Conservation (phyloP, 169 alveolate species). For the Besnoitia besnoiti region DNA sequence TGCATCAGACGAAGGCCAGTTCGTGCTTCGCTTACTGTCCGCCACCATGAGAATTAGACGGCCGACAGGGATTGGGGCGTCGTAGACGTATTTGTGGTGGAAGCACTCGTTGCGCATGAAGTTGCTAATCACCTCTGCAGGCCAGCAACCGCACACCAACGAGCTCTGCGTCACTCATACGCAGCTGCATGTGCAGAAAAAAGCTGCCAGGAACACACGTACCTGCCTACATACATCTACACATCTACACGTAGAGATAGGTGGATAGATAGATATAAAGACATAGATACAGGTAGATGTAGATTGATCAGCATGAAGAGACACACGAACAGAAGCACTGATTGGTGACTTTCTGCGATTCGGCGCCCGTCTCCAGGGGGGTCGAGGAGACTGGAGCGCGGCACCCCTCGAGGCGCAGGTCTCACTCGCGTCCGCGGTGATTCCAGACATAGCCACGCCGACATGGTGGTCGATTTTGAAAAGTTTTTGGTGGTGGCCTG, state of each 20-base stretch:
- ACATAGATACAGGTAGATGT: background rate
- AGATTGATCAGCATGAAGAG: background rate
- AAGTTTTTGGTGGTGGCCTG: constrained; percentile 94
- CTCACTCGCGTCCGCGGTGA: constrained; percentile 97
- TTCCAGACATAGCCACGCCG: constrained; percentile 97
- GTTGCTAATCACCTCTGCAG: constrained; percentile 79
- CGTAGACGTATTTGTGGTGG: constrained; percentile 93
- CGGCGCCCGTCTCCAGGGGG: background rate
- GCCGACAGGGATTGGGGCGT: constrained; percentile 90
- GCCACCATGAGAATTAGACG: constrained; percentile 92
- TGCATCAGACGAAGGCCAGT: no score
- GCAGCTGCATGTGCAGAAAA: background rate
- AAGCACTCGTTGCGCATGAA: constrained; percentile 94
- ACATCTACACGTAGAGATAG: background rate
- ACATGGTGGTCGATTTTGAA: constrained; percentile 95
- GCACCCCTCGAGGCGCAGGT: background rate
- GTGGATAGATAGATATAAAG: background rate
- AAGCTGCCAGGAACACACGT: background rate
- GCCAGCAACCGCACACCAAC: background rate
- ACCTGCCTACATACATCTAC: background rate
- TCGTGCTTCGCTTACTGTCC: constrained; percentile 87
- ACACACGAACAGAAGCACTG: background rate
- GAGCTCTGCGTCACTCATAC: background rate
- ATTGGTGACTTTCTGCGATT: no score
- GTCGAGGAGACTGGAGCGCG: no score